These are phyloP conservation scores for Neurospora sp. DNA, from an alignment of 495 filamentous ascomycete genomes.

Conservation along the genomic window DNA sequence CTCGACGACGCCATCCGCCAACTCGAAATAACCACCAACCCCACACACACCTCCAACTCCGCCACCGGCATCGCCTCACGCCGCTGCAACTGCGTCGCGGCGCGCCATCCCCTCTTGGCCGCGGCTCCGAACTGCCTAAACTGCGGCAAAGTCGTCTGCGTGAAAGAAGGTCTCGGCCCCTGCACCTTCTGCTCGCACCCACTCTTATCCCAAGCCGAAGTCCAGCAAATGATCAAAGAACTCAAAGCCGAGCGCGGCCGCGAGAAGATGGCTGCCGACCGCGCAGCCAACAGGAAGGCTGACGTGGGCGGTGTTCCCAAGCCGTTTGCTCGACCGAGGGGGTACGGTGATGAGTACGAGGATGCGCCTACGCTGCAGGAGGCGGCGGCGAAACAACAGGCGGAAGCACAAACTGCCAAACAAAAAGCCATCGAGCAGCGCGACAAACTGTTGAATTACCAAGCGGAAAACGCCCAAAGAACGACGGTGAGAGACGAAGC, in stretches of 20 bases:
- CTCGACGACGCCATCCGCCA: constrained; percentile 85
- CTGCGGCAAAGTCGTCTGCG: constrained; percentile 95
- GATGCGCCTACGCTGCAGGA: constrained; percentile 1
- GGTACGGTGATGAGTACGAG: constrained; percentile 19
- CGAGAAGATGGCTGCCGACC: constrained; percentile 73
- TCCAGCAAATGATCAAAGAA: constrained; percentile 76
- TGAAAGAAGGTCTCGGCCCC: constrained; percentile 86
- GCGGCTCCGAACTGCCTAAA: constrained; percentile 86
- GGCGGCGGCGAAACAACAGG: neutral
- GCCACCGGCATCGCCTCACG: constrained; percentile 40
- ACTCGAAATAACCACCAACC: constrained; percentile 84
- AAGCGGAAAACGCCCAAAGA: constrained; percentile 76
- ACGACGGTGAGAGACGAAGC: constrained; percentile 90
- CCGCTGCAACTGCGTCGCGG: constrained; percentile 74
- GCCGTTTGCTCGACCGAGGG: constrained; percentile 38
- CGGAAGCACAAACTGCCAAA: constrained; percentile 15
- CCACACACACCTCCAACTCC: constrained; percentile 40
- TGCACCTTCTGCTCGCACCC: constrained; percentile 83
- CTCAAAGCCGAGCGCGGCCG: constrained; percentile 77
- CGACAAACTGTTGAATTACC: constrained; percentile 72
- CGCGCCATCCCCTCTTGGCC: constrained; percentile 71
- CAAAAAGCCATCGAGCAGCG: constrained; percentile 62
- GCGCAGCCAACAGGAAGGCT: constrained; percentile 51
- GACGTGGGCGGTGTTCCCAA: constrained; percentile 46
- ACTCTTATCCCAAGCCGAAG: constrained; percentile 57